These are phyloP conservation scores for Sindora glabra DNA, from an alignment of 306 rosid species.

Conservation along the genomic window DNA sequence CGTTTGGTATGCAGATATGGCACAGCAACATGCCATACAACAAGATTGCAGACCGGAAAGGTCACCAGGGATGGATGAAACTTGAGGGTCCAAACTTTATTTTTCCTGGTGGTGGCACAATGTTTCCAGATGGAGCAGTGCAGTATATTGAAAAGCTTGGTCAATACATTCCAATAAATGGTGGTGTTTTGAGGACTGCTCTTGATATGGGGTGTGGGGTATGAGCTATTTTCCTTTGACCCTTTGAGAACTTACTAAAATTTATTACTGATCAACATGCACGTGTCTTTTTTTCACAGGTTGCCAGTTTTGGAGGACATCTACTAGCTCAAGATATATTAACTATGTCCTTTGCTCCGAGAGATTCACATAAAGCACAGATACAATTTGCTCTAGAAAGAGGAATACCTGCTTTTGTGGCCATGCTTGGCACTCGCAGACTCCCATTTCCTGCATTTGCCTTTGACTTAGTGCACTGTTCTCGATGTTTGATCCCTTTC, in stretches of 20 bases:
- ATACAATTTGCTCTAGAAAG: conserved; percentile 96
- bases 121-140: conserved; percentile 97
- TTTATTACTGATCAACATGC: neutral
- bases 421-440: conserved; percentile 96
- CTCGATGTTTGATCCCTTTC: conserved; percentile 96
- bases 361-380: conserved; percentile 96
- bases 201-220: conserved; percentile 99
- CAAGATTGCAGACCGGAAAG: conserved; percentile 96
- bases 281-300: conserved; percentile 40
- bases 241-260: neutral
- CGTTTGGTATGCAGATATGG: conserved; percentile 61
- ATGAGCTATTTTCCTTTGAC: conserved; percentile 23
- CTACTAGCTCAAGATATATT: conserved; percentile 64
- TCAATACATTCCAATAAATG: conserved; percentile 72
- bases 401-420: conserved; percentile 97
- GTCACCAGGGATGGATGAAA: conserved; percentile 99
- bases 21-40: conserved; percentile 91
- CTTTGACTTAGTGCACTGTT: conserved; percentile 90
- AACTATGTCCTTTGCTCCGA: conserved; percentile 92
- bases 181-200: conserved; percentile 75
- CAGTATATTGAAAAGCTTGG: conserved; percentile 91
- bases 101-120: conserved; percentile 99
- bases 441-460: conserved; percentile 94
- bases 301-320: conserved; percentile 96
- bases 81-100: conserved; percentile 76